A percentile compares a stretch with the other conserved stretches of the same genome.
These are phyloP conservation scores for Guyanaporus albipodus DNA, from an alignment of 768 basidiomycete genomes.

Conservation along the genomic window DNA sequence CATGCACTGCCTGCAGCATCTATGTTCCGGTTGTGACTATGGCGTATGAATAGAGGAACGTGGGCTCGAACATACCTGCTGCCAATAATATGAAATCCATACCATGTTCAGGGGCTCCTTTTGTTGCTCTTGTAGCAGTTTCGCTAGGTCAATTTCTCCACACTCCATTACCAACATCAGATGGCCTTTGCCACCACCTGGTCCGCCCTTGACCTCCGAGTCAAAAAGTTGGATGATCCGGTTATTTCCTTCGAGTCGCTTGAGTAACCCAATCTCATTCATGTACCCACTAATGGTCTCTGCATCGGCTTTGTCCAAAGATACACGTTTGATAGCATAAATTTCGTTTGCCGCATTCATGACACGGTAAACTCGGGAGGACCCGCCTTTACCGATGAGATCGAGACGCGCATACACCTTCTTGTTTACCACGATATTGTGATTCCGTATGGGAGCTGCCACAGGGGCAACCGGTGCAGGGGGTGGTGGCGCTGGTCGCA, in stretches of 20 bases:
- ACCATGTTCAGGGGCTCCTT: conserved; percentile 87
- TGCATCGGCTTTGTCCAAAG: conserved; percentile 81
- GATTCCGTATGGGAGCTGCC: conserved; percentile 35
- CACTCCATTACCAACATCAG: conserved; percentile 94
- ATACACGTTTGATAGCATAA: conserved; percentile 89
- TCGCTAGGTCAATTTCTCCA: conserved; percentile 89
- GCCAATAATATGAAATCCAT: conserved; percentile 95
- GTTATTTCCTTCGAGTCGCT: conserved; percentile 90
- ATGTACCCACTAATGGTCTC: conserved; percentile 91
- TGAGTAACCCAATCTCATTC: conserved; percentile 93
- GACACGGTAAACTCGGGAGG: conserved; percentile 93
- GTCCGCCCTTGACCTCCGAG: conserved; percentile 69
- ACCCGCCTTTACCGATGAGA: conserved; percentile 89
- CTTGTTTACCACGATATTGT: conserved; percentile 54
- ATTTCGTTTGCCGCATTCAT: conserved; percentile 72
- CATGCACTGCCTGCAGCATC: conserved; percentile 99
- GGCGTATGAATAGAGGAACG: neutral
- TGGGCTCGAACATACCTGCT: conserved; percentile 60
- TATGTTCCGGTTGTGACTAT: conserved; percentile 28
- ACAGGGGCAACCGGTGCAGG: conserved; percentile 23
- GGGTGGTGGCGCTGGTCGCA: conserved; percentile 35
- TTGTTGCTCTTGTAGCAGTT: conserved; percentile 77
- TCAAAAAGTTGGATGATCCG: conserved; percentile 91
- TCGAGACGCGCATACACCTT: conserved; percentile 81
- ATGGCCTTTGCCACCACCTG: conserved; percentile 67